These are phyloP conservation scores for Neospora caninum DNA, from an alignment of 169 alveolate genomes.

Conservation along the genomic window DNA sequence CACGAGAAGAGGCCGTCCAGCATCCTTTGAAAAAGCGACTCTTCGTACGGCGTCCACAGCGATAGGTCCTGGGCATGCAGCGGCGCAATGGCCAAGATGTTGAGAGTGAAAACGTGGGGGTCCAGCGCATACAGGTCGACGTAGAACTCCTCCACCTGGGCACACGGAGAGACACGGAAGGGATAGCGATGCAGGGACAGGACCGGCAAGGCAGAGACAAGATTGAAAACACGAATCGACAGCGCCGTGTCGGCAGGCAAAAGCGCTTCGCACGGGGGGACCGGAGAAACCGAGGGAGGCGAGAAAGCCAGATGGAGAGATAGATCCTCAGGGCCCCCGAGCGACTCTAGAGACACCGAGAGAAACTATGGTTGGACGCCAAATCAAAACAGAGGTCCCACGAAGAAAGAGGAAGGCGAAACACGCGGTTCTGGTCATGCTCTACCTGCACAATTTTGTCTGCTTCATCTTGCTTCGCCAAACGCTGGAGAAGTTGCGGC, in stretches of 20 bases:
- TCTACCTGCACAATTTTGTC: conserved; percentile 47
- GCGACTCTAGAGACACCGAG: no score
- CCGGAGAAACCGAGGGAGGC: no score
- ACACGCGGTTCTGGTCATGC: not conserved
- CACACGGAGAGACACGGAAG: not conserved
- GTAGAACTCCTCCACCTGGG: conserved; percentile 86
- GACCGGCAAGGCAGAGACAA: not conserved
- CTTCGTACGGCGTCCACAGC: conserved; percentile 72
- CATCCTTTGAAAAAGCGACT: conserved; percentile 68
- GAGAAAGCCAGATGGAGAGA: no score
- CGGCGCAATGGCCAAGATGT: conserved; percentile 76
- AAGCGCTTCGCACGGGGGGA: no score
- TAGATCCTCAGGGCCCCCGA: no score
- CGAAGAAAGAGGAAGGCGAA: not conserved
- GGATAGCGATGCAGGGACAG: not conserved
- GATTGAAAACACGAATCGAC: not conserved
- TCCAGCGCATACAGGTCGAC: conserved; percentile 86
- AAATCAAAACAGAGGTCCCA: no score
- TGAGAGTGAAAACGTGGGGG: conserved; percentile 87
- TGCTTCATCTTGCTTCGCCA: conserved; percentile 46
- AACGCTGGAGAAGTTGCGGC: conserved; percentile 37
- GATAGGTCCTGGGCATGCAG: conserved; percentile 61
- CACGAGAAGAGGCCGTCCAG: conserved; percentile 69
- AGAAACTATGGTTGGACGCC: no score
- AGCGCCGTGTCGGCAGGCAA: not conserved